phyloP scores from a whole-genome alignment of 2,329 filamentous ascomycete genomes.

The Phialophora expanda region DNA sequence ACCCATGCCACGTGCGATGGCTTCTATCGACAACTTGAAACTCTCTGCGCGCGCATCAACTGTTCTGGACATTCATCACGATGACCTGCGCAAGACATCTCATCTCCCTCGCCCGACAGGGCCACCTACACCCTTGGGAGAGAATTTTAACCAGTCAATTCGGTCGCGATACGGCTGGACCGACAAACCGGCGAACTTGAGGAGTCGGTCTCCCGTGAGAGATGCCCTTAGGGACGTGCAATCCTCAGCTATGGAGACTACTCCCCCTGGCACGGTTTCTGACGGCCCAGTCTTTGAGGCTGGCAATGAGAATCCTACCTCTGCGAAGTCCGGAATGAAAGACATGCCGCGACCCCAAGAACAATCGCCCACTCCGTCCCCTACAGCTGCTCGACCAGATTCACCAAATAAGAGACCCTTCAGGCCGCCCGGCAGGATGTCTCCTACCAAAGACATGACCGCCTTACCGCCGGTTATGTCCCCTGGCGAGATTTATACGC shows the following conservation, averaged over 20 bases:
- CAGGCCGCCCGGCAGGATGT: slow-evolving; percentile 35
- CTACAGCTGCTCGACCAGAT: slow-evolving; percentile 23
- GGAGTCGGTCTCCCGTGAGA: slow-evolving; percentile 33
- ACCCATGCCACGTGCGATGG: slow-evolving; percentile 36
- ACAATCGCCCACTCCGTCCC: slow-evolving; percentile 75
- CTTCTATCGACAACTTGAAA: slow-evolving; percentile 35
- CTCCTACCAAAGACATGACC: slow-evolving; percentile 32
- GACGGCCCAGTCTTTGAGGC: slow-evolving; percentile 34
- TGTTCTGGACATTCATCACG: slow-evolving; percentile 26
- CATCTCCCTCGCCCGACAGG: slow-evolving; percentile 27
- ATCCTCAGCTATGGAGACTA: slow-evolving; percentile 32
- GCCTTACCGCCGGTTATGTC: slow-evolving; percentile 25
- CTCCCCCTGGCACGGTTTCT: slow-evolving; percentile 36
- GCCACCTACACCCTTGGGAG: slow-evolving; percentile 21
- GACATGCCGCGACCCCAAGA: slow-evolving; percentile 55
- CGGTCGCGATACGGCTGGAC: slow-evolving; percentile 32
- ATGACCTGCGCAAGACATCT: slow-evolving; percentile 33
- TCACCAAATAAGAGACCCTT: slow-evolving; percentile 35
- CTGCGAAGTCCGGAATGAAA: slow-evolving; percentile 19
- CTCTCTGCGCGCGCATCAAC: slow-evolving; percentile 23
- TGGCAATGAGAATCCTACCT: slow-evolving; percentile 35
- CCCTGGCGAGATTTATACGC: slow-evolving; percentile 35
- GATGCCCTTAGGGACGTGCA: slow-evolving; percentile 33
- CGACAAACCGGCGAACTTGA: slow-evolving; percentile 18
- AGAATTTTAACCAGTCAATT: slow-evolving; percentile 33